These are phyloP conservation scores for Chlorella sorokiniana DNA, from an alignment of 139 green algal genomes.

Conservation along the genomic window DNA sequence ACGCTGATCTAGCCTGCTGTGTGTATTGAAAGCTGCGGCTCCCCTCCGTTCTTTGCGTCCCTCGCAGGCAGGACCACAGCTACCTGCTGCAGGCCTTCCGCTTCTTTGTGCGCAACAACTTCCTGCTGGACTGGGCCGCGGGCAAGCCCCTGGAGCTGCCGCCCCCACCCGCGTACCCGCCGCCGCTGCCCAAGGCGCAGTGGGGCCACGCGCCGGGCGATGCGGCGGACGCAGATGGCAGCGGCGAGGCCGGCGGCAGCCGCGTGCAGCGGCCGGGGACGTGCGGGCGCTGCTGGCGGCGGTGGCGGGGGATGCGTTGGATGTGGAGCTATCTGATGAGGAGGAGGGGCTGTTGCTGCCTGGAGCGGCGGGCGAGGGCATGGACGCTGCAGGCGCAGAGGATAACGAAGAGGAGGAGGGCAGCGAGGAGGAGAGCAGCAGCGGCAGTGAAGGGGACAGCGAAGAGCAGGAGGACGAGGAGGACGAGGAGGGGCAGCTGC, in stretches of 20 bases:
- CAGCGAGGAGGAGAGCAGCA: not conserved
- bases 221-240: not conserved
- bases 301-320: not conserved
- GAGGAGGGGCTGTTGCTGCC: not conserved
- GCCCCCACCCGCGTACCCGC: not conserved
- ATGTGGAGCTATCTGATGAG: constrained; percentile 31
- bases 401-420: not conserved
- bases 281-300: constrained; percentile 11
- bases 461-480: not conserved
- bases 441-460: not conserved
- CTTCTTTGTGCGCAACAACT: constrained; percentile 69
- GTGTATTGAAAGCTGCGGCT: too few species aligned
- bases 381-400: not conserved
- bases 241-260: not conserved
- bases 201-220: not conserved
- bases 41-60: too few species aligned
- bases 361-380: not conserved
- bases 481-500: not conserved
- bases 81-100: constrained; percentile 64
- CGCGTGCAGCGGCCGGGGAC: not conserved
- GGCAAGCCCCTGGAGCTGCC: constrained; percentile 19
- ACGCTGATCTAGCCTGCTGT: too few species aligned
- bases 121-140: constrained; percentile 41
- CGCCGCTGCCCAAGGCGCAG: not conserved
- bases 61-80: constrained; percentile 45